Evolutionary conservation across 2,329 filamentous ascomycete genomes (phyloP).

Genomic region (Cryphonectria carpinicola): DNA sequence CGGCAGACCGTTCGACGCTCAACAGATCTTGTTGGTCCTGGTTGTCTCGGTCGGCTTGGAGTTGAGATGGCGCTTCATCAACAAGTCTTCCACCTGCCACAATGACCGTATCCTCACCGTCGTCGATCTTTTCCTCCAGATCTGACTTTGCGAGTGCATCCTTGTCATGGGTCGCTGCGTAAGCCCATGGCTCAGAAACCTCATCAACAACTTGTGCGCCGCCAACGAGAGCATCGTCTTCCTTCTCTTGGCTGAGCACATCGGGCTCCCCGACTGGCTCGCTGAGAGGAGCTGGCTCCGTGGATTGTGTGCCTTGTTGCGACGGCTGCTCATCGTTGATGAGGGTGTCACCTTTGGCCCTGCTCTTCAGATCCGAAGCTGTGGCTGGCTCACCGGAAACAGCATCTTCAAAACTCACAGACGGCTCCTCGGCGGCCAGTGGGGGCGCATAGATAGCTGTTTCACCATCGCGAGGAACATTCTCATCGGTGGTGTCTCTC

Average conservation of each 20-base stretch:
- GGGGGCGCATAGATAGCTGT: not conserved
- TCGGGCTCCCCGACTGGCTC: constrained; percentile 3
- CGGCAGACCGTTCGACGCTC: not conserved
- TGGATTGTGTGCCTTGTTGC: not conserved
- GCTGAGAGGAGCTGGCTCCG: not conserved
- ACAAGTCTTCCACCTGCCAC: not conserved
- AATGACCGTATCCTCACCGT: constrained; percentile 10
- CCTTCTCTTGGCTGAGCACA: not conserved
- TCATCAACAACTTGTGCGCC: constrained; percentile 5
- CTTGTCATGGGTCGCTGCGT: constrained; percentile 5
- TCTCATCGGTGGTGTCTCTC: not conserved
- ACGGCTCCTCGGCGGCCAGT: not conserved
- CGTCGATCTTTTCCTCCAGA: constrained; percentile 7
- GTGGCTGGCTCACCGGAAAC: not conserved
- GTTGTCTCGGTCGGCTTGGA: not conserved
- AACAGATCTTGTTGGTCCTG: not conserved
- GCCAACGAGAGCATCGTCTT: constrained; percentile 9
- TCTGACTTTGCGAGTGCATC: constrained; percentile 9
- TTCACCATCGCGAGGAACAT: not conserved
- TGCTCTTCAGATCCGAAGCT: not conserved
- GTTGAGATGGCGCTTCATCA: not conserved
- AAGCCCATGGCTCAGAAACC: constrained; percentile 15
- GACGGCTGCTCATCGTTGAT: not conserved
- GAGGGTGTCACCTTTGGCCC: constrained; percentile 2
- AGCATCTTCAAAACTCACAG: not conserved